Evolutionary conservation across 2,329 filamentous ascomycete genomes (phyloP).

Genomic region (Stagonosporopsis vannaccii): DNA sequence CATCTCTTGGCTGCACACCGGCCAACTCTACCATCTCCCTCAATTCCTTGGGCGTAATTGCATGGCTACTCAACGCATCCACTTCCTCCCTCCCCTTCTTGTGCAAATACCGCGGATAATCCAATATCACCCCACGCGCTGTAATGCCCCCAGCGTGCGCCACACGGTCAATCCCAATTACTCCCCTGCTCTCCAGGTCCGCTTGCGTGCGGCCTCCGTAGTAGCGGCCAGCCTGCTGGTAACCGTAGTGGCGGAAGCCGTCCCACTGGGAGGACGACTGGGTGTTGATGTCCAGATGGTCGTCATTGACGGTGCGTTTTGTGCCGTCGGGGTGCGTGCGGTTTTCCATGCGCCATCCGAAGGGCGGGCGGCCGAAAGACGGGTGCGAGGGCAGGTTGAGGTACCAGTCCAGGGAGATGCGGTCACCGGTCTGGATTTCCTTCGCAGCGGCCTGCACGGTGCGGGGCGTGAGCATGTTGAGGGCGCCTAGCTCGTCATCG

Average conservation of each 20-base stretch:
- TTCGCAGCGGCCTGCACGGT: slow-evolving; percentile 52
- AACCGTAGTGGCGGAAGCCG: slow-evolving; percentile 52
- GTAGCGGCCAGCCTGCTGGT: slow-evolving; percentile 52
- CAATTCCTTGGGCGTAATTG: slow-evolving; percentile 31
- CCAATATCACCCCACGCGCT: slow-evolving; percentile 39
- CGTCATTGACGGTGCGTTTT: slow-evolving; percentile 47
- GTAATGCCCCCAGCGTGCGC: slow-evolving; percentile 41
- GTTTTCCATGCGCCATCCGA: slow-evolving; percentile 40
- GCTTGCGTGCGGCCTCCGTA: slow-evolving; percentile 53
- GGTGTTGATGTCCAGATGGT: slow-evolving; percentile 48
- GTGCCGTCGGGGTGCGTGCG: slow-evolving; percentile 38
- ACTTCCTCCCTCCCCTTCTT: slow-evolving; percentile 28
- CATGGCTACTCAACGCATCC: slow-evolving; percentile 31
- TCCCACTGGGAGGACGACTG: slow-evolving; percentile 51
- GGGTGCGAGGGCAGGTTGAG: slow-evolving; percentile 51
- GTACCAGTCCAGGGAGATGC: slow-evolving; percentile 51
- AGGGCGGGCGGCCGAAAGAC: slow-evolving; percentile 46
- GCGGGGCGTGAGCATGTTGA: slow-evolving; percentile 63
- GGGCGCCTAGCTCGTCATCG: slow-evolving; percentile 61
- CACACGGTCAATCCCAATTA: slow-evolving; percentile 53
- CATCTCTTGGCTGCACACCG: slow-evolving; percentile 43
- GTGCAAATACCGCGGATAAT: slow-evolving; percentile 41
- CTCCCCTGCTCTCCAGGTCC: slow-evolving; percentile 46
- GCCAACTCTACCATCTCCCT: slow-evolving; percentile 46
- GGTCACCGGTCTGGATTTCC: slow-evolving; percentile 55